Conservation (phyloP, 176 grass and related monocot species). For the Tillandsia leiboldiana region DNA sequence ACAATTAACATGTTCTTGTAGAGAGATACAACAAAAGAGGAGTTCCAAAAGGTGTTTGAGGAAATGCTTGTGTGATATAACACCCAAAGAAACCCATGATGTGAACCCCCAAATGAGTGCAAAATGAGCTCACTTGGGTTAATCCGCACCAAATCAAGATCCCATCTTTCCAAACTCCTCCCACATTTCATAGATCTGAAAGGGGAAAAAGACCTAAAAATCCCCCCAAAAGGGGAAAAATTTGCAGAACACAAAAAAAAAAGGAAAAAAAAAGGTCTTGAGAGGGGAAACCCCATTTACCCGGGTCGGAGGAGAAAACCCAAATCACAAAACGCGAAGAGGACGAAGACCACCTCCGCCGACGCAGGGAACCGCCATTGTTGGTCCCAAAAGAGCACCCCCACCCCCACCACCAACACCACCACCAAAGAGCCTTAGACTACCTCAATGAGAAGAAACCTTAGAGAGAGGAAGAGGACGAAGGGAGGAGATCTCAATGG, state of each 20-base stretch:
- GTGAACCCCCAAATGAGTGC: not conserved
- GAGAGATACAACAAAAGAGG: not conserved
- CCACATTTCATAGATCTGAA: not conserved
- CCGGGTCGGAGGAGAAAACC: not conserved
- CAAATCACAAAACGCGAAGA: conserved; percentile 1
- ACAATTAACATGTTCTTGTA: not conserved
- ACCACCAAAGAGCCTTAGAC: not conserved
- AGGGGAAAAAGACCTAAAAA: not conserved
- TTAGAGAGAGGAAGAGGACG: not conserved
- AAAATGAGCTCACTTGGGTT: not conserved
- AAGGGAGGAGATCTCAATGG: not conserved
- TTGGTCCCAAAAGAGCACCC: not conserved
- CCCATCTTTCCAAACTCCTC: not conserved
- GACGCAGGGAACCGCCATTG: conserved; percentile 1
- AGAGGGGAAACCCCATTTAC: not conserved
- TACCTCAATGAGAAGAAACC: not conserved
- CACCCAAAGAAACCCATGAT: not conserved
- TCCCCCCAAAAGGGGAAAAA: not conserved
- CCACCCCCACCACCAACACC: not conserved
- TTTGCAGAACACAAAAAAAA: not conserved
- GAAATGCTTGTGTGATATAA: not conserved
- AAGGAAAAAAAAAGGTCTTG: not conserved
- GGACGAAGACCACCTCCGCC: not conserved
- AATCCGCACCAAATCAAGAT: not conserved
- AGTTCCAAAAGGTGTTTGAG: not conserved